Base-by-base conservation (phyloP, 306 rosid species). In the Elaeagnus macrophylla region DNA sequence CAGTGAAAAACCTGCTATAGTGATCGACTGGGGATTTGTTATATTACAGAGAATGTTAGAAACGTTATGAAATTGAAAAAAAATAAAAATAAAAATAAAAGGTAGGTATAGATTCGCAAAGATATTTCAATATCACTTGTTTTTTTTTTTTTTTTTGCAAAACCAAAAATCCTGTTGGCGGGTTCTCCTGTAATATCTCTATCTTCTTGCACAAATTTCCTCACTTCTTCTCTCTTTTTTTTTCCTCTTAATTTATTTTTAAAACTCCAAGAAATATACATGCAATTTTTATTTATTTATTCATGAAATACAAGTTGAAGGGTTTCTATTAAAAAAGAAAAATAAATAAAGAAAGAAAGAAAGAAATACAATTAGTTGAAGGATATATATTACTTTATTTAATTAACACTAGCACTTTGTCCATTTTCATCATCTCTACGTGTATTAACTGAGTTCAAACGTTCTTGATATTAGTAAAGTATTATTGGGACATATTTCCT, bases 41-140 rank as follows among this genome's bases (percentile, higher is more conserved):
- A 17, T 56, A 59, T 48, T 65, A 41, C 69, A 59, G 69, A 58
- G 74, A 72, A 75, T 79, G 81, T 72, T 47, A 59, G 37, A 25
- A 25, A 25, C 32, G 2, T 25, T 25, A 3, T 25, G 32, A 25
- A 25, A 25, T 25, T 25, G 4, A 25, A 0, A 19, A 46, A 49
- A 16, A 39, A n/a, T n/a, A 40, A 20, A n/a, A 17, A 13, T 3
- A 53, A 8, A 55, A 17, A 40, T 32, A 7, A 55, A 16, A 39
- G 41, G 16, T 9, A 0, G 32, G 3, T 9, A 62, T 53, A 32
- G 69, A 56, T 56, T 47, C 39, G 53, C 14, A 5, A 19, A 13
- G 19, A 42, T 12, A 11, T 56, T 57, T 62, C 46, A 10, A 41
- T 3, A 6, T 41, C 10, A 41, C 10, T 9, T 41, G 46, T 7